Evolutionary conservation across 345 rosid genomes (phyloP).

Genomic region (Microthlaspi erraticum): DNA sequence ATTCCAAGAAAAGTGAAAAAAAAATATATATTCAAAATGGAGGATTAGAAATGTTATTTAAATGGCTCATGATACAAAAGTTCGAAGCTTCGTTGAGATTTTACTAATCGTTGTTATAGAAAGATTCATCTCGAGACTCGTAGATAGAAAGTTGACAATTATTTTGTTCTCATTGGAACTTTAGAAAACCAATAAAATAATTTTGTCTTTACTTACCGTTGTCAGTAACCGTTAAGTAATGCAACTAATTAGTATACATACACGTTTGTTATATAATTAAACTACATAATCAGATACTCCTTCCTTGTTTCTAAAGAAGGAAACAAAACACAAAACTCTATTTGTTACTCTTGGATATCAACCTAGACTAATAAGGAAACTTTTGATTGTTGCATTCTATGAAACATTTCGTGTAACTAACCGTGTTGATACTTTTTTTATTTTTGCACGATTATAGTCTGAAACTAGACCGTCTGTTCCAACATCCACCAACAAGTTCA

Average conservation of each 20-base stretch:
- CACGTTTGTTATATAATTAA: no score
- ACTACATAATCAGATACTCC: no score
- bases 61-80: slow-evolving; percentile 32
- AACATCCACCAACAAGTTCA: no score
- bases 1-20: background rate
- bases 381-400: no score
- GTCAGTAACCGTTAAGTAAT: slow-evolving; percentile 2
- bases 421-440: no score
- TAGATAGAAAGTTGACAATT: slow-evolving; percentile 22
- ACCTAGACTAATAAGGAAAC: no score
- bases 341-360: no score
- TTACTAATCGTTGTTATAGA: slow-evolving; percentile 14
- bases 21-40: background rate
- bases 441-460: no score
- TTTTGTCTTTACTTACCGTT: slow-evolving; percentile 10
- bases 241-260: background rate
- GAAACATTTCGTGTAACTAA: no score
- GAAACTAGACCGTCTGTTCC: no score
- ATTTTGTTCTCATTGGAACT: slow-evolving; percentile 25
- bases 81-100: slow-evolving; percentile 55
- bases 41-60: slow-evolving; percentile 4
- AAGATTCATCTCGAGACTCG: slow-evolving; percentile 23
- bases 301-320: no score
- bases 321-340: no score
- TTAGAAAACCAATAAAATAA: background rate